A percentile compares a stretch with the other conserved stretches of the same genome.
Evolutionary conservation across 208 protist genomes (phyloP).

Genomic region (Trichomonas vaginalis): DNA sequence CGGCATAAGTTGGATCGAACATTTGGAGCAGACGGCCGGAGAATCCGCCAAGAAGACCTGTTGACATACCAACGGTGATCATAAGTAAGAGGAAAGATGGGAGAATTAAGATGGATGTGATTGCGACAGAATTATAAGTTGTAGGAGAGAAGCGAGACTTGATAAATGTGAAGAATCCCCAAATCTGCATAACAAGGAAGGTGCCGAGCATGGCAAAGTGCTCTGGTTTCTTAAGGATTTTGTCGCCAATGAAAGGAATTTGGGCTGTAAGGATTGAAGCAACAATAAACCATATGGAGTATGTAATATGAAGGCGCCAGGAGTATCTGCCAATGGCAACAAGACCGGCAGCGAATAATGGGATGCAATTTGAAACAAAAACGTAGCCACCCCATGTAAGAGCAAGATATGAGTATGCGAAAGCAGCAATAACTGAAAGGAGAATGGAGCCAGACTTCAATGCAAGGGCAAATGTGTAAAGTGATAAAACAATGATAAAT

Average conservation of each 20-base stretch:
- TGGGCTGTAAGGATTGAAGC: conserved; percentile 75
- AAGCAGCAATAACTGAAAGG: conserved; percentile 44
- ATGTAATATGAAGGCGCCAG: conserved; percentile 65
- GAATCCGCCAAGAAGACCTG: neutral
- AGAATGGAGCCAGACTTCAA: conserved; percentile 62
- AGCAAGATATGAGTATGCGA: conserved; percentile 61
- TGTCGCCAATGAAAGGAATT: conserved; percentile 65
- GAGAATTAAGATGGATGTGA: neutral
- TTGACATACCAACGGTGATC: neutral
- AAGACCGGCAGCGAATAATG: conserved; percentile 64
- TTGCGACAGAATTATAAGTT: neutral
- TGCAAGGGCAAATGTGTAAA: conserved; percentile 66
- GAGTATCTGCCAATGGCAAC: conserved; percentile 64
- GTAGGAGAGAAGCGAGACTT: neutral
- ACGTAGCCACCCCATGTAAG: conserved; percentile 88
- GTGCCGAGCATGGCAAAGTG: conserved; percentile 69
- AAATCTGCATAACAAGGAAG: conserved; percentile 54
- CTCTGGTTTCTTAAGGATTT: conserved; percentile 70
- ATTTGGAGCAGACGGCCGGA: neutral
- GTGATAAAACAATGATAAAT: conserved; percentile 76
- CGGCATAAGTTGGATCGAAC: neutral
- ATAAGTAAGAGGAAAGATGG: neutral
- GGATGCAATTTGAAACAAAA: conserved; percentile 89
- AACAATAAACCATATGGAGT: conserved; percentile 73
- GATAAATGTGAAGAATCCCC: conserved; percentile 18